phyloP scores from a whole-genome alignment of 2,329 filamentous ascomycete species.

The Aspergillus fructus region DNA sequence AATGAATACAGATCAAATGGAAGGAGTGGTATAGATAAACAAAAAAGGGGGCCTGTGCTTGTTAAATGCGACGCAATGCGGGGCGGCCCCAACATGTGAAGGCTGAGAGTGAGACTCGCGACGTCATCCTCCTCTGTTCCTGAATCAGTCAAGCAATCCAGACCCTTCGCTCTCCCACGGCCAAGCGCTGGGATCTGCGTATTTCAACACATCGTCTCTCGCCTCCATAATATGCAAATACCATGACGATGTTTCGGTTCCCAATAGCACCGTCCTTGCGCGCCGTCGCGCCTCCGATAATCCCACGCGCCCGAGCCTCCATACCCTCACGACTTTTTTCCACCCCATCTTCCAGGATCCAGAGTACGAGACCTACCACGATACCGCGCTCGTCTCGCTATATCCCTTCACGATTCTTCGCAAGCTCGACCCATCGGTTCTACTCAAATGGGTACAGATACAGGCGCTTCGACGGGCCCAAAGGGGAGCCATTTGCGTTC shows the following conservation, averaged over 20 bases:
- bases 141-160: not conserved
- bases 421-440: conserved; percentile 7
- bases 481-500: conserved; percentile 15
- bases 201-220: not conserved
- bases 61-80: not conserved
- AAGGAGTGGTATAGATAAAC: not conserved
- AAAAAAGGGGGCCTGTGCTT: not conserved
- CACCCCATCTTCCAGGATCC: not conserved
- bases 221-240: conserved; percentile 9
- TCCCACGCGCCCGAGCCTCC: not conserved
- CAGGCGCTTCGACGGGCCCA: conserved; percentile 16
- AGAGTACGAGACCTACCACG: not conserved
- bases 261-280: conserved; percentile 13
- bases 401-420: conserved; percentile 12
- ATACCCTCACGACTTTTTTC: conserved; percentile 3
- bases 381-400: not conserved
- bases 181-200: not conserved
- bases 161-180: not conserved
- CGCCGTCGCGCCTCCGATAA: not conserved
- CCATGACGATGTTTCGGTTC: conserved; percentile 15
- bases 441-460: conserved; percentile 18
- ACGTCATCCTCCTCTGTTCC: not conserved
- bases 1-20: not conserved
- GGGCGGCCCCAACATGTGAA: not conserved
- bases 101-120: not conserved